Evolutionary conservation across 495 filamentous ascomycete species (phyloP).

Genomic region (Antarctomyces pellizariae): DNA sequence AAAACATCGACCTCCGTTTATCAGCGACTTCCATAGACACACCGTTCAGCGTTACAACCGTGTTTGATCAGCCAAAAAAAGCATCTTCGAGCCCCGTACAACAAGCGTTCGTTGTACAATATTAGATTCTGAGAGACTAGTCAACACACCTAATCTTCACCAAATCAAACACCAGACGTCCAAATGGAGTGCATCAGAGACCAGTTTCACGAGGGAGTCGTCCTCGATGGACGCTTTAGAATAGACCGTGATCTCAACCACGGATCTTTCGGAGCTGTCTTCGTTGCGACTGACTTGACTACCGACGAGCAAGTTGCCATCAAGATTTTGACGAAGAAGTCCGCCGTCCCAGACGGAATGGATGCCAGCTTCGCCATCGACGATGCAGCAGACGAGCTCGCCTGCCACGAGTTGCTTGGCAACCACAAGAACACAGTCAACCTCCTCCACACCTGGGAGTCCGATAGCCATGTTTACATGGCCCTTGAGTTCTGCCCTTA

Average conservation of each 20-base stretch:
- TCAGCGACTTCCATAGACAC: too few species aligned
- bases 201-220: conserved; percentile 43
- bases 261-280: conserved; percentile 96
- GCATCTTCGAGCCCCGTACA: too few species aligned
- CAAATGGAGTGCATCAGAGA: conserved; percentile 63
- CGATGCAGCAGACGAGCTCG: conserved; percentile 70
- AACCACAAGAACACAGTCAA: conserved; percentile 86
- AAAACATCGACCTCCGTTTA: too few species aligned
- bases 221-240: conserved; percentile 70
- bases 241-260: conserved; percentile 88
- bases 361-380: conserved; percentile 38
- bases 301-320: conserved; percentile 68
- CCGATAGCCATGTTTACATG: conserved; percentile 67
- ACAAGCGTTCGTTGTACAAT: too few species aligned
- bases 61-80: too few species aligned
- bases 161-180: conserved; percentile 13
- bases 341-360: conserved; percentile 25
- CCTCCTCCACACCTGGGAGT: conserved; percentile 76
- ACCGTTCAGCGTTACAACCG: too few species aligned
- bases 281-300: conserved; percentile 57
- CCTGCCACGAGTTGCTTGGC: conserved; percentile 54
- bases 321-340: conserved; percentile 75
- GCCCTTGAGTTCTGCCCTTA: conserved; percentile 92
- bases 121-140: too few species aligned
- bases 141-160: too few species aligned